These are phyloP conservation scores for Logfia minima DNA, from an alignment of 129 eudicot species.

Conservation along the genomic window DNA sequence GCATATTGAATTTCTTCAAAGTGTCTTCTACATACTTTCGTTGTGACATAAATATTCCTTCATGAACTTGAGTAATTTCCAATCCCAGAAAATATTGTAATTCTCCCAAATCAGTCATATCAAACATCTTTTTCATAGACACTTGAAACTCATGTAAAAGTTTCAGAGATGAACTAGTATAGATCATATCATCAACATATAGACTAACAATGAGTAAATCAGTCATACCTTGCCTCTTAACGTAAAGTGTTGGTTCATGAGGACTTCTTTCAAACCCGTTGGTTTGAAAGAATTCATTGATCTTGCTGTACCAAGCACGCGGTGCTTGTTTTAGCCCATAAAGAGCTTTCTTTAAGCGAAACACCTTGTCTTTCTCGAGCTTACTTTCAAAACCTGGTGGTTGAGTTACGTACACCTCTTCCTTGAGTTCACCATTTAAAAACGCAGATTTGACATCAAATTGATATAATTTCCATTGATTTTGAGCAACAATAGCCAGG, in stretches of 20 bases:
- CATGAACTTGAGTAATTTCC: background rate
- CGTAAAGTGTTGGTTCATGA: background rate
- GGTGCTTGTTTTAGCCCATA: slow-evolving; percentile 2
- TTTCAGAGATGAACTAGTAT: background rate
- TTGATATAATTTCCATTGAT: slow-evolving; percentile 15
- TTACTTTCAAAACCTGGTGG: slow-evolving; percentile 10
- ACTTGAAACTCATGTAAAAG: slow-evolving; percentile 9
- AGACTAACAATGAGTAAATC: background rate
- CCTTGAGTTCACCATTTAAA: background rate
- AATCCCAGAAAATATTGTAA: background rate
- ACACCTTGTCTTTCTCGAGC: background rate
- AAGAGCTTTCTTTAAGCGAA: background rate
- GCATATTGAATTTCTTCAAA: background rate
- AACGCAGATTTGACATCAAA: slow-evolving; percentile 16
- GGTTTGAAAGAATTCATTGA: background rate
- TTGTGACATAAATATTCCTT: slow-evolving; percentile 9
- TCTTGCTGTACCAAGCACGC: background rate
- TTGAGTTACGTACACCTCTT: slow-evolving; percentile 16
- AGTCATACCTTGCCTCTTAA: background rate
- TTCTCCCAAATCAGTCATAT: background rate
- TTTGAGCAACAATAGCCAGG: slow-evolving; percentile 1
- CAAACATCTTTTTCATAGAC: slow-evolving; percentile 6
- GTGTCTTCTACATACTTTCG: slow-evolving; percentile 7
- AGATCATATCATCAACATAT: slow-evolving; percentile 8
- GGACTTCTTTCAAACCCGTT: background rate